phyloP scores from a whole-genome alignment of 495 filamentous ascomycete genomes.

The Penicillium parvum region DNA sequence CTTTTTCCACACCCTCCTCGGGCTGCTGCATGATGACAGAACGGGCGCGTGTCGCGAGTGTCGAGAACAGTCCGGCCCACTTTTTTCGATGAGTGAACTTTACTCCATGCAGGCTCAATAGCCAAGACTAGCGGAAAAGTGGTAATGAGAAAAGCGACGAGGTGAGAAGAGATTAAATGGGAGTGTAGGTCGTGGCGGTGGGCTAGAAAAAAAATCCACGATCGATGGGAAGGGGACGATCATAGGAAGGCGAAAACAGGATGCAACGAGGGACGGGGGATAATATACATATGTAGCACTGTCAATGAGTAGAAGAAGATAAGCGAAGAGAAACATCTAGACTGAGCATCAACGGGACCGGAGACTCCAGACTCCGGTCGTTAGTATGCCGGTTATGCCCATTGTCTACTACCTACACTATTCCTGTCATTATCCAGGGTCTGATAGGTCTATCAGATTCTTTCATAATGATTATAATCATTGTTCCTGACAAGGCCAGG shows the following conservation, averaged over 20 bases:
- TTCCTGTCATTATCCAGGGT: too few species aligned
- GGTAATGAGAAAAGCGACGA: conserved; percentile 1
- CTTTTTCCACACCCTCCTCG: conserved; percentile 21
- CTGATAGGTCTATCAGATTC: too few species aligned
- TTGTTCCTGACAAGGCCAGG: too few species aligned
- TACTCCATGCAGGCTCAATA: conserved; percentile 7
- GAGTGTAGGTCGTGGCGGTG: background rate
- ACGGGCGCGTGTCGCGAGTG: background rate
- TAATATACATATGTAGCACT: too few species aligned
- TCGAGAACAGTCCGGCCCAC: conserved; percentile 9
- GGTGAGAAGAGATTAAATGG: background rate
- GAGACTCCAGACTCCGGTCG: conserved; percentile 5
- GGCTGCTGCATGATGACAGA: conserved; percentile 21
- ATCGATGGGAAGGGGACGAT: background rate
- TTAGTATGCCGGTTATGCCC: background rate
- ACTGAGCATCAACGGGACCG: conserved; percentile 3
- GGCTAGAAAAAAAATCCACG: background rate
- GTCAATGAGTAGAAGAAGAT: too few species aligned
- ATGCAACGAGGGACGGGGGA: background rate
- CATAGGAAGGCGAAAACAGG: background rate
- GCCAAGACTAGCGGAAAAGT: background rate
- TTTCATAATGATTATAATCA: too few species aligned
- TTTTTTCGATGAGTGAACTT: background rate
- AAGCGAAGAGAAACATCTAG: too few species aligned
- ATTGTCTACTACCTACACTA: too few species aligned